Evolutionary conservation across 208 protist species (phyloP).

Genomic region (Phytomonas sp.): DNA sequence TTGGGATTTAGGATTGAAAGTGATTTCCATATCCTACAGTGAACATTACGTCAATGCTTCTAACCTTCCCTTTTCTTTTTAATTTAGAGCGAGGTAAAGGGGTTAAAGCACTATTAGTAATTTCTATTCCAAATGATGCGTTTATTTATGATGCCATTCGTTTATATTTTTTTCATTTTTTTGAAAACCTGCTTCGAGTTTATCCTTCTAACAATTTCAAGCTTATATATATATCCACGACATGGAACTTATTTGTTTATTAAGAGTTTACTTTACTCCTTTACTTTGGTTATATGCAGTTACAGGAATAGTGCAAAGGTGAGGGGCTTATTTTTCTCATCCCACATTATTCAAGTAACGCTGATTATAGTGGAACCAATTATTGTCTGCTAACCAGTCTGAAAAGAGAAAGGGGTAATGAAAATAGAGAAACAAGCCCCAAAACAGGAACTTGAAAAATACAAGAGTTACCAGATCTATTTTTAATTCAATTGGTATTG

Average conservation of each 20-base stretch:
- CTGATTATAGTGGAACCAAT: background rate
- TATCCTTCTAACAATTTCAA: slow-evolving; percentile 8
- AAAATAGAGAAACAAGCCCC: background rate
- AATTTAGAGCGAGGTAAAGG: background rate
- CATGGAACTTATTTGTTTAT: background rate
- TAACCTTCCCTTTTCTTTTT: background rate
- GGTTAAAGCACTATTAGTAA: background rate
- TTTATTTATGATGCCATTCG: background rate
- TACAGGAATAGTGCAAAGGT: background rate
- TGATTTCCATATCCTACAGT: background rate
- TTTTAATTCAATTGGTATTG: background rate
- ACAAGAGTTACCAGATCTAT: background rate
- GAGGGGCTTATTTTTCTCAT: background rate
- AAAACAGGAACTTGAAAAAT: background rate
- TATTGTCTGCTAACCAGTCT: background rate
- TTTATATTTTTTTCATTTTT: slow-evolving; percentile 5
- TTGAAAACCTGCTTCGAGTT: background rate
- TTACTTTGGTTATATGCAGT: background rate
- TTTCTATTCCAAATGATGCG: slow-evolving; percentile 6
- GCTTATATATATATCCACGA: background rate
- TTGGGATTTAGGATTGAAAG: background rate
- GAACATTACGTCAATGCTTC: slow-evolving; percentile 1
- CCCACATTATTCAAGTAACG: background rate
- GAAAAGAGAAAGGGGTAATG: background rate
- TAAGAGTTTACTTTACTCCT: background rate